These are phyloP conservation scores for Entomortierella chlamydospora DNA, from an alignment of 192 early-diverging fungal genomes.

Conservation along the genomic window DNA sequence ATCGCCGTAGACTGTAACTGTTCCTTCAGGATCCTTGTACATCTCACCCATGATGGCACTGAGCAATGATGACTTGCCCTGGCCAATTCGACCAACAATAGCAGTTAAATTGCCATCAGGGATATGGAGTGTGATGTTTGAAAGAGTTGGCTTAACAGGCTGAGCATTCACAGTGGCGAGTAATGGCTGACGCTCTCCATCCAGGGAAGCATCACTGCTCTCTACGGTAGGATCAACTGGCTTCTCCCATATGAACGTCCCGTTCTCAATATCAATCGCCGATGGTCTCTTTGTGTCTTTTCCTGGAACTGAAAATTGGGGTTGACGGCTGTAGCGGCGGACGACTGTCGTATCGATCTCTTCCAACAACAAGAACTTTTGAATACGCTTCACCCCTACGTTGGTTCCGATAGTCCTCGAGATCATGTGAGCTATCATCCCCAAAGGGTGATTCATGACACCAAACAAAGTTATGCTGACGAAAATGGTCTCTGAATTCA, in stretches of 20 bases:
- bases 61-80: constrained; percentile 79
- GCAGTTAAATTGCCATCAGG: constrained; percentile 59
- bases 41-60: constrained; percentile 83
- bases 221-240: not conserved
- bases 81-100: constrained; percentile 75
- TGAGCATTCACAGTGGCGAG: not conserved
- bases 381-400: constrained; percentile 67
- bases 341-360: constrained; percentile 38
- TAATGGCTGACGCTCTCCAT: constrained; percentile 5
- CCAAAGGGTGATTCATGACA: constrained; percentile 4
- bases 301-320: not conserved
- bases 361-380: constrained; percentile 48
- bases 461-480: constrained; percentile 15
- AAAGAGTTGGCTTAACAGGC: constrained; percentile 25
- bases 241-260: constrained; percentile 26
- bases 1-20: constrained; percentile 65
- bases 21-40: constrained; percentile 61
- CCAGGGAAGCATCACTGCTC: not conserved
- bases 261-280: constrained; percentile 21
- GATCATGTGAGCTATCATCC: constrained; percentile 19
- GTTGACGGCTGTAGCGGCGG: not conserved
- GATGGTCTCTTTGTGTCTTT: not conserved
- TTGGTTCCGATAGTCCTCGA: constrained; percentile 62
- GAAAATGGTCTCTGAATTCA: constrained; percentile 16
- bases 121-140: constrained; percentile 48